phyloP scores from a whole-genome alignment of 495 filamentous ascomycete genomes.

The Aspergillus conjunctus region DNA sequence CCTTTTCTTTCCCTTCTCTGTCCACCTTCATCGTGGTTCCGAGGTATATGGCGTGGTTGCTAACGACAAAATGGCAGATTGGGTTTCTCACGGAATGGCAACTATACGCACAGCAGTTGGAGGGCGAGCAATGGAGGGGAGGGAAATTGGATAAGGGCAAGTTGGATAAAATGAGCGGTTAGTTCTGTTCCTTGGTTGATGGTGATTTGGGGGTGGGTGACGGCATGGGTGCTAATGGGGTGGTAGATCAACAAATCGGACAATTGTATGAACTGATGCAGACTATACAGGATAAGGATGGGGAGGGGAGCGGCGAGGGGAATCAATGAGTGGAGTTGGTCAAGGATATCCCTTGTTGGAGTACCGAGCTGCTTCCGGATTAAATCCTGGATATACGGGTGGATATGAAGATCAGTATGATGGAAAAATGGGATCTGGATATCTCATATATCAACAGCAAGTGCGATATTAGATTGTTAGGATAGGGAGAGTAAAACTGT shows the following conservation, averaged over 20 bases:
- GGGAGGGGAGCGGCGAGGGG: conserved; percentile 26
- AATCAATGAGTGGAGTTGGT: conserved; percentile 18
- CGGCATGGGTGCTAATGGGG: conserved; percentile 9
- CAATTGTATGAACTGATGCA: conserved; percentile 95
- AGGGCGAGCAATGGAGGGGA: conserved; percentile 79
- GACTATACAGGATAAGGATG: conserved; percentile 61
- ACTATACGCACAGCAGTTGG: conserved; percentile 84
- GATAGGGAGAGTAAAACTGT: no score
- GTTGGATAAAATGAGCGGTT: conserved; percentile 94
- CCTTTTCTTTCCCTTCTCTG: not conserved
- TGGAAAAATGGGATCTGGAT: not conserved
- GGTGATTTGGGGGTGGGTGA: not conserved
- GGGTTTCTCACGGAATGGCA: conserved; percentile 98
- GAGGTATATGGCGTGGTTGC: not conserved
- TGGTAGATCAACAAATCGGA: conserved; percentile 83
- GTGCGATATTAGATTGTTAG: not conserved
- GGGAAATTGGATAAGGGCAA: conserved; percentile 76
- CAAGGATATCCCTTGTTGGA: no score
- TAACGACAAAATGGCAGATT: conserved; percentile 56
- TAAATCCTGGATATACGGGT: no score
- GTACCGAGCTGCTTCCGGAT: no score
- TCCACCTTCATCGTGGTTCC: not conserved
- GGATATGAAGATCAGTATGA: no score
- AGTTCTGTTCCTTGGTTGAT: conserved; percentile 29
- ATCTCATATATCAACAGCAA: not conserved